phyloP scores from a whole-genome alignment of 495 filamentous ascomycete species.

The Penicillium argentinense region DNA sequence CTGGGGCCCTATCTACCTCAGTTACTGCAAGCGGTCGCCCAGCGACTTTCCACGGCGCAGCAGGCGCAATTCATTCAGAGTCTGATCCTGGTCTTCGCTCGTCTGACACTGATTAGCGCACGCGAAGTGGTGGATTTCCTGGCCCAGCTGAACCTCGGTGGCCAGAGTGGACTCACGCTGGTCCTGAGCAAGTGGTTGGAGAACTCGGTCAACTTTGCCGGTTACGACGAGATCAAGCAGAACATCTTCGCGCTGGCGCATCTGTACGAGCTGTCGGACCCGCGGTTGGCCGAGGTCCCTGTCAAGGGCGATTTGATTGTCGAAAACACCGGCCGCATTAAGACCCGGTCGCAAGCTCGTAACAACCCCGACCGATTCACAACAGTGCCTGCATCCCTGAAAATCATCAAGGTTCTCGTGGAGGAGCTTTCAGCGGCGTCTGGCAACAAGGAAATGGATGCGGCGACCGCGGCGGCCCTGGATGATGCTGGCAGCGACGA shows the following conservation, averaged over 20 bases:
- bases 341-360: constrained; percentile 86
- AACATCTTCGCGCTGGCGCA: constrained; percentile 93
- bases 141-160: constrained; percentile 72
- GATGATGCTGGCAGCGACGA: constrained; percentile 58
- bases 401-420: constrained; percentile 93
- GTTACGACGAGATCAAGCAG: constrained; percentile 94
- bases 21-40: constrained; percentile 89
- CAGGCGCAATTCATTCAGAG: constrained; percentile 87
- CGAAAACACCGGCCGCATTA: constrained; percentile 76
- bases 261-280: constrained; percentile 82
- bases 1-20: constrained; percentile 87
- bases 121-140: constrained; percentile 92
- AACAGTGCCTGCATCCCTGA: constrained; percentile 81
- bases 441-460: constrained; percentile 56
- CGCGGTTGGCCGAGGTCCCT: constrained; percentile 71
- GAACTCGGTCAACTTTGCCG: constrained; percentile 92
- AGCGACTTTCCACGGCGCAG: constrained; percentile 74
- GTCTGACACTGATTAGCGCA: constrained; percentile 78
- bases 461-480: constrained; percentile 52
- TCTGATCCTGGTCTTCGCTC: constrained; percentile 90
- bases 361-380: constrained; percentile 86
- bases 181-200: constrained; percentile 95
- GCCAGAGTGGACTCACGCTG: constrained; percentile 73
- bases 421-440: constrained; percentile 73
- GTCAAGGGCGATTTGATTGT: constrained; percentile 93